Conservation (phyloP, 495 filamentous ascomycete species). For the Halenospora varia region DNA sequence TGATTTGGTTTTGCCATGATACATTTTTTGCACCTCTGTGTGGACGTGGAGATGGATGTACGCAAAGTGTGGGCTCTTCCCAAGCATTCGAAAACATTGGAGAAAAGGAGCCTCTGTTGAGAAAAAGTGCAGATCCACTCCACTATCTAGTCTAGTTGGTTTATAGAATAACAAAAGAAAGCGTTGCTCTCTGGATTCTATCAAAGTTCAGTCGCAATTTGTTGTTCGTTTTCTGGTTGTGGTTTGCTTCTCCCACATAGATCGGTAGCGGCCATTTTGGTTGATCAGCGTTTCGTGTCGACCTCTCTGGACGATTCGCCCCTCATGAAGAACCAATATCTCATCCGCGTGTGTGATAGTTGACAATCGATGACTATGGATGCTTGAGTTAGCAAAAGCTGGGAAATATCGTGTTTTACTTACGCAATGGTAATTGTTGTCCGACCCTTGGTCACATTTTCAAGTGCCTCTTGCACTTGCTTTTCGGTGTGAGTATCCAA, state of each 20-base stretch:
- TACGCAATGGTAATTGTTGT: conserved; percentile 68
- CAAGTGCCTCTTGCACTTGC: conserved; percentile 84
- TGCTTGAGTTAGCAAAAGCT: background rate
- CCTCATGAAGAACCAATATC: conserved; percentile 87
- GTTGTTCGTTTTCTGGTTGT: background rate
- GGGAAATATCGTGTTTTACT: conserved; percentile 23
- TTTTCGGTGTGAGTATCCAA: conserved; percentile 95
- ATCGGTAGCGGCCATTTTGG: conserved; percentile 72
- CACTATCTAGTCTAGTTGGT: background rate
- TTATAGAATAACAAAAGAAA: background rate
- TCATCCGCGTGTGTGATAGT: conserved; percentile 94
- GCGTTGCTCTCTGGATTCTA: background rate
- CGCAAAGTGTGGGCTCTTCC: no score
- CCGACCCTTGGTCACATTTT: conserved; percentile 72
- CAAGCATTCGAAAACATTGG: background rate
- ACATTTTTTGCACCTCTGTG: background rate
- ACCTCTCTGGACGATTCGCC: conserved; percentile 79
- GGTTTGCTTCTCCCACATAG: conserved; percentile 94
- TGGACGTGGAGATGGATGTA: background rate
- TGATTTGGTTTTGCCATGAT: background rate
- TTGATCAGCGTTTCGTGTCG: conserved; percentile 82
- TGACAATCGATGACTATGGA: conserved; percentile 73
- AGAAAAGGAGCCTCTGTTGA: background rate
- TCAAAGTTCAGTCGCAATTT: background rate
- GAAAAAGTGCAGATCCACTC: background rate